Conservation (phyloP, 768 basidiomycete genomes). For the Leucosporidium yakuticum region DNA sequence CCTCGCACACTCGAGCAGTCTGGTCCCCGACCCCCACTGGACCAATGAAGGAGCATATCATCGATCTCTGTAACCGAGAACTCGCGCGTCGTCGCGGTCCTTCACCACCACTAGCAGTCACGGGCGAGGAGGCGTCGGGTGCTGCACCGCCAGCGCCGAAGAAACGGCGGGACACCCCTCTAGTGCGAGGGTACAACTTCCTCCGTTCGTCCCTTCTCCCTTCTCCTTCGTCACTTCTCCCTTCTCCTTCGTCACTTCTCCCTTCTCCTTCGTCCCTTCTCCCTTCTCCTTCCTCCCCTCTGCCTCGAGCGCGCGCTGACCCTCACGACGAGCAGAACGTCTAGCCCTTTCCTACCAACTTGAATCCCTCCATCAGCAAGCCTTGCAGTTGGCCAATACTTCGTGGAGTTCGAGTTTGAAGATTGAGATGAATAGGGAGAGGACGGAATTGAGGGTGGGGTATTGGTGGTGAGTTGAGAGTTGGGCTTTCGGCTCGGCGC, state of each 20-base stretch:
- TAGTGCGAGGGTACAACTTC: slow-evolving; percentile 79
- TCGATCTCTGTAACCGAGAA: slow-evolving; percentile 34
- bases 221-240: background rate
- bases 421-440: slow-evolving; percentile 62
- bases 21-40: slow-evolving; percentile 27
- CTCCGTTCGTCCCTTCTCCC: slow-evolving; percentile 67
- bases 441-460: slow-evolving; percentile 63
- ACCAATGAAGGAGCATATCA: slow-evolving; percentile 35
- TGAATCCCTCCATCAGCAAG: slow-evolving; percentile 58
- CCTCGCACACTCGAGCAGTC: background rate
- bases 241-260: slow-evolving; percentile 4
- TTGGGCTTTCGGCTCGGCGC: too few species aligned
- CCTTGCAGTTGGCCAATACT: slow-evolving; percentile 36
- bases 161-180: slow-evolving; percentile 54
- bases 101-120: background rate
- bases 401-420: slow-evolving; percentile 49
- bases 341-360: slow-evolving; percentile 89
- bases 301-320: background rate
- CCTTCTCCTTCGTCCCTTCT: background rate
- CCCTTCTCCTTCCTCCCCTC: background rate
- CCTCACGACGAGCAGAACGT: slow-evolving; percentile 55
- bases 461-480: slow-evolving; percentile 57
- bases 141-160: too few species aligned
- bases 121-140: background rate
- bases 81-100: slow-evolving; percentile 20